Percentiles rank a stretch among this genome's conserved stretches.
These are phyloP conservation scores for Wickerhamiella shivajii DNA, from an alignment of 805 yeast genomes.

Conservation along the genomic window DNA sequence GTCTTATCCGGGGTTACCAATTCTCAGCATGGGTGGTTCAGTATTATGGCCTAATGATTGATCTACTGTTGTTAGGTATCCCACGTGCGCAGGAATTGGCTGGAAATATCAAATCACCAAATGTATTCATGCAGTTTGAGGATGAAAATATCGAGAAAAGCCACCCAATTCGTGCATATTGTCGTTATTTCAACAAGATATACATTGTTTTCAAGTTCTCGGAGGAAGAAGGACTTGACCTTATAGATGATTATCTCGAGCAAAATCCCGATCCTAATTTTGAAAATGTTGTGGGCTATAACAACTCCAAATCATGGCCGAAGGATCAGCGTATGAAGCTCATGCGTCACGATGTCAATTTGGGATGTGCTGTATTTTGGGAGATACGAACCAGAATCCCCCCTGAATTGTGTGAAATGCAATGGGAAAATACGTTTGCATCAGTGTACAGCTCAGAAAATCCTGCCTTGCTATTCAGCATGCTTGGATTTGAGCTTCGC, in stretches of 20 bases:
- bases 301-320: slow-evolving; percentile 91
- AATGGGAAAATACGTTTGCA: slow-evolving; percentile 69
- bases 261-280: slow-evolving; percentile 91
- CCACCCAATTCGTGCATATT: slow-evolving; percentile 68
- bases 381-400: slow-evolving; percentile 75
- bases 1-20: slow-evolving; percentile 76
- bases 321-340: slow-evolving; percentile 79
- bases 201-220: slow-evolving; percentile 66
- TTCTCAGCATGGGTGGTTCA: slow-evolving; percentile 83
- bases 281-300: slow-evolving; percentile 72
- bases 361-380: slow-evolving; percentile 89
- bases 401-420: slow-evolving; percentile 48
- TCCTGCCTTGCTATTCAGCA: slow-evolving; percentile 72
- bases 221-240: slow-evolving; percentile 56
- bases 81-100: slow-evolving; percentile 83
- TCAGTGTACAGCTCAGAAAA: slow-evolving; percentile 86
- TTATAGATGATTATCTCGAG: slow-evolving; percentile 58
- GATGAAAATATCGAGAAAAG: slow-evolving; percentile 41
- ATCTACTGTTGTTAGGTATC: slow-evolving; percentile 65
- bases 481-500: slow-evolving; percentile 93
- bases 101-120: slow-evolving; percentile 55
- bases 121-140: slow-evolving; percentile 62
- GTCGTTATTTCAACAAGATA: slow-evolving; percentile 71
- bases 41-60: slow-evolving; percentile 76
- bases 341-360: slow-evolving; percentile 78